Evolutionary conservation across 176 grass and related monocot species (phyloP), one percentile per base, ranked within the genome.

Genomic region (Aechmea fasciata): DNA sequence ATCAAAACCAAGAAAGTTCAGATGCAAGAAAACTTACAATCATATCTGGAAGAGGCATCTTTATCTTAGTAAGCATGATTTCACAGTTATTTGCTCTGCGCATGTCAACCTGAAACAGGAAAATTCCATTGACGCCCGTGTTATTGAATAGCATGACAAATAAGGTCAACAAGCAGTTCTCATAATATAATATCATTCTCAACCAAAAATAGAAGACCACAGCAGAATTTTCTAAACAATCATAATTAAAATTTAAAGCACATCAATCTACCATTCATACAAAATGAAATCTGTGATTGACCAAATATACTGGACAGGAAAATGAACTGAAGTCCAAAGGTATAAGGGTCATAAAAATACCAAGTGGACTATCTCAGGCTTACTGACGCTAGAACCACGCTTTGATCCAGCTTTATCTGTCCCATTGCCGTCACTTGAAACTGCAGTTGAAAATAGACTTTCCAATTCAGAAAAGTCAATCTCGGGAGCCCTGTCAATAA

Each of bases 1-100:
- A 17, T 18, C 54, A 59, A 59, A 59, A 15, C 14, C 54, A 59
- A 18, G 54, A 59, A 59, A 41, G 33, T 52, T 53, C 64, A 81
- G 51, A 26, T 47, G 28, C 64, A 51, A 78, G 33, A 74, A 71
- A 81, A 89, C 88, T 90, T 77, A 97, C 93, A 77, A 97, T 92
- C 93, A 97, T 92, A 81, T 90, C 89, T 69, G 93, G 89, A 79
- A 97, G 93, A 71, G 93, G 93, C 93, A 97, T 97, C 80, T 97
- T 97, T 74, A 97, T 87, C 82, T 97, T 97, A 17, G 93, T 92
- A 85, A 97, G 89, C 93, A 97, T 97, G 55, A 97, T 97, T 77
- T 97, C 93, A 54, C 93, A 92, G 80, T 97, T 97, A 76, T 97
- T 97, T 79, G 93, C 93, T 74, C 93, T 83, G 25, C 93, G 80